Percentiles rank a stretch among this genome's conserved stretches.
These are phyloP conservation scores for Bullera alba DNA, from an alignment of 768 basidiomycete genomes.

Conservation along the genomic window DNA sequence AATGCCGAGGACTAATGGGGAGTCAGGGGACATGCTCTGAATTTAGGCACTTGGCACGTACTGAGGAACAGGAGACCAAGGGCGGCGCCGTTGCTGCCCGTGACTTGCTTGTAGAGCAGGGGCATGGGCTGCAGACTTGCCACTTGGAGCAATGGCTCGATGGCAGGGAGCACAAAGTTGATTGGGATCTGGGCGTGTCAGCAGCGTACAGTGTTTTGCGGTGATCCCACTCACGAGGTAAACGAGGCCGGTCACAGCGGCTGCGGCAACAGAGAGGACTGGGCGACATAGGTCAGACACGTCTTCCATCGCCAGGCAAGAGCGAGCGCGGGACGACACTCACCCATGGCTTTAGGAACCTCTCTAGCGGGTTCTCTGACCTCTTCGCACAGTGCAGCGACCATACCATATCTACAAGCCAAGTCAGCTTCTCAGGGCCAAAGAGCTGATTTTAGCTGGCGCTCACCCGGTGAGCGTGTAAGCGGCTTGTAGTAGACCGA, in stretches of 20 bases:
- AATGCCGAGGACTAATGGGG: conserved; percentile 30
- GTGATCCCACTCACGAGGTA: conserved; percentile 24
- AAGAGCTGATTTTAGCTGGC: not conserved
- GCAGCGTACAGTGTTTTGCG: not conserved
- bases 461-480: conserved; percentile 56
- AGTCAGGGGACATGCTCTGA: not conserved
- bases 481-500: conserved; percentile 52
- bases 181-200: conserved; percentile 54
- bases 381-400: conserved; percentile 64
- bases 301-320: not conserved
- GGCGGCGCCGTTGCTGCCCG: conserved; percentile 59
- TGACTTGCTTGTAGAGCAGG: conserved; percentile 58
- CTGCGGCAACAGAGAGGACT: conserved; percentile 37
- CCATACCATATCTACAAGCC: conserved; percentile 52
- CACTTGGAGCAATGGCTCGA: conserved; percentile 54
- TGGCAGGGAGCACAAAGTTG: conserved; percentile 60
- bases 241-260: conserved; percentile 32
- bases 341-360: conserved; percentile 55
- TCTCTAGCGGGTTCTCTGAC: conserved; percentile 56
- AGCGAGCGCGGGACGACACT: conserved; percentile 40
- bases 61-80: conserved; percentile 56
- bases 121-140: conserved; percentile 61
- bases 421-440: not conserved
- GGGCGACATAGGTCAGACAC: not conserved
- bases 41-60: conserved; percentile 1